Evolutionary conservation across 2,329 filamentous ascomycete species (phyloP).

Genomic region (Botrytis aclada): DNA sequence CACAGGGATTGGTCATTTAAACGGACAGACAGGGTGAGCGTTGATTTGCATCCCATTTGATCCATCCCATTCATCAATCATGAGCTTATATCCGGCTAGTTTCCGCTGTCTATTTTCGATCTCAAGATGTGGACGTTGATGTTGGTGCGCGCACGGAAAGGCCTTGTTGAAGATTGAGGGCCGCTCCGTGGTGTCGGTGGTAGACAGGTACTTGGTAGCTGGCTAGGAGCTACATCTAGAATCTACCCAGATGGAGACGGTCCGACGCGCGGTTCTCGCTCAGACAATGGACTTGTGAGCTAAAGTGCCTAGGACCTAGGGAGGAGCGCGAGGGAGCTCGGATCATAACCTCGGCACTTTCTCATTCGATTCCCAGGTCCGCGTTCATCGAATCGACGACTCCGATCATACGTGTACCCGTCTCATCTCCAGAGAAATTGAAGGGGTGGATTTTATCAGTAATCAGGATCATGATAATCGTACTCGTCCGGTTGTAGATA

Average conservation of each 20-base stretch:
- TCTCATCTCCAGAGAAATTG: neutral
- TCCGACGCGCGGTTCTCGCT: neutral
- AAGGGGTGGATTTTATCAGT: neutral
- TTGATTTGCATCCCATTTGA: neutral
- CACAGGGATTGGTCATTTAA: neutral
- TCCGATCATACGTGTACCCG: neutral
- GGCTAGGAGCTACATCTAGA: neutral
- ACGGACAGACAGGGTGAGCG: neutral
- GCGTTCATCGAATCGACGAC: neutral
- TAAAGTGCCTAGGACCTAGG: neutral
- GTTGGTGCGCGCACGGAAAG: neutral
- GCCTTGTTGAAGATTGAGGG: neutral
- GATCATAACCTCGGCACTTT: neutral
- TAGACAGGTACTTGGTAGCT: neutral
- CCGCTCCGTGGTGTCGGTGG: neutral
- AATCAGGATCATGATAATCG: neutral
- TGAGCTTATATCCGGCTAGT: neutral
- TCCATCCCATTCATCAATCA: neutral
- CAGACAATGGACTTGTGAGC: neutral
- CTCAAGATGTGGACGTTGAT: neutral
- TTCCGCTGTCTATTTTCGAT: neutral
- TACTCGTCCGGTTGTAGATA: neutral
- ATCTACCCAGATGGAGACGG: neutral
- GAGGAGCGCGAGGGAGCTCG: neutral
- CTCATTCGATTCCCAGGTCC: neutral